These are phyloP conservation scores for Naematelia aurantialba DNA, from an alignment of 768 basidiomycete genomes.

Conservation along the genomic window DNA sequence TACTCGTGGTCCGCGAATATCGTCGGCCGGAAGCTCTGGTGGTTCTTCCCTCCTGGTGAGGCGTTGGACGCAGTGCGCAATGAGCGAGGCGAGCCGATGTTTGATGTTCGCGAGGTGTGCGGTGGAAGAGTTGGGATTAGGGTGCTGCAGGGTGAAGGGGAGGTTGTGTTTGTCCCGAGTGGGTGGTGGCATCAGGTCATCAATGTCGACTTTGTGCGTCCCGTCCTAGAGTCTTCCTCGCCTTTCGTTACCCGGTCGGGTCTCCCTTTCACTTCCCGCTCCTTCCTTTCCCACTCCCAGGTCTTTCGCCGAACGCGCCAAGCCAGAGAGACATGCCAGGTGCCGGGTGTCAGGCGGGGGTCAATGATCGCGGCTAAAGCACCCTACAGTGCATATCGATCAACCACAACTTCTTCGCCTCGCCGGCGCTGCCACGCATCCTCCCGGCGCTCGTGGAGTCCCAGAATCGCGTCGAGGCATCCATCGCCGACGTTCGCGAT, in stretches of 20 bases:
- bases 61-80: slow-evolving; percentile 7
- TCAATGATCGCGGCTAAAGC: background rate
- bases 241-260: no score
- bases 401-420: slow-evolving; percentile 50
- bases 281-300: background rate
- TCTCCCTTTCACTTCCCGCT: background rate
- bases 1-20: slow-evolving; percentile 51
- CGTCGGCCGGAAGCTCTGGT: slow-evolving; percentile 48
- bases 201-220: slow-evolving; percentile 44
- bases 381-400: slow-evolving; percentile 47
- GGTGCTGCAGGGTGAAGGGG: slow-evolving; percentile 42
- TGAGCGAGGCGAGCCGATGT: slow-evolving; percentile 26
- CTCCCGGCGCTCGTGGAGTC: slow-evolving; percentile 47
- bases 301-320: background rate
- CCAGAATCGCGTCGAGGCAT: slow-evolving; percentile 46
- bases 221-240: no score
- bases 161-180: slow-evolving; percentile 49
- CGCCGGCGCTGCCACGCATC: slow-evolving; percentile 35
- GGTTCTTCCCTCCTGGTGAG: slow-evolving; percentile 44
- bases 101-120: slow-evolving; percentile 42
- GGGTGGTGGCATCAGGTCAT: slow-evolving; percentile 51
- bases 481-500: slow-evolving; percentile 38
- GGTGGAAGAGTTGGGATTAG: slow-evolving; percentile 22
- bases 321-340: background rate
- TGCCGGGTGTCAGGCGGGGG: background rate